Percentiles rank a stretch among this genome's conserved stretches.
Conservation (phyloP, 2,329 filamentous ascomycete species). For the Thermothelomyces thermophilus region DNA sequence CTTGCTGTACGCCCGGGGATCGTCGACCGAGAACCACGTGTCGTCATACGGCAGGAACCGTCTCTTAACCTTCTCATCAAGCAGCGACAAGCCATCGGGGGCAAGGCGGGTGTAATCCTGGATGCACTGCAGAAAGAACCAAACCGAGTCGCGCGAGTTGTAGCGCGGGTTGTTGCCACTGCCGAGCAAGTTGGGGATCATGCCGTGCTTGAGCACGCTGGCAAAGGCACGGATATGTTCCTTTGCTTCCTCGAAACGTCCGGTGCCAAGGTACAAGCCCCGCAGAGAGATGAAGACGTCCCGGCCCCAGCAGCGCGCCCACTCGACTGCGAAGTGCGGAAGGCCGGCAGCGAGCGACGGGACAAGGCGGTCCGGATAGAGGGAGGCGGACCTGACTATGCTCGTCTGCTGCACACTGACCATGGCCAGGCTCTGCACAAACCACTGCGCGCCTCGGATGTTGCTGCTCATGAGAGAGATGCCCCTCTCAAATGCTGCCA, state of each 20-base stretch:
- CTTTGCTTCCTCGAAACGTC: constrained; percentile 78
- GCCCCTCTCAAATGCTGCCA: constrained; percentile 70
- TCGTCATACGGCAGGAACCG: constrained; percentile 94
- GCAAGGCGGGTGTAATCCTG: constrained; percentile 85
- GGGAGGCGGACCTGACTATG: constrained; percentile 78
- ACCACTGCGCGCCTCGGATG: constrained; percentile 75
- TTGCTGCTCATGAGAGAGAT: constrained; percentile 74
- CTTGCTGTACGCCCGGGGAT: constrained; percentile 76
- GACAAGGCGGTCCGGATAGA: constrained; percentile 79
- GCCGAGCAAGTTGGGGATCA: constrained; percentile 91
- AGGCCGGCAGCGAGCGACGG: constrained; percentile 86
- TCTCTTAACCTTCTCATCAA: constrained; percentile 71
- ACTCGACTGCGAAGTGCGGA: constrained; percentile 88
- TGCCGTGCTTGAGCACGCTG: constrained; percentile 93
- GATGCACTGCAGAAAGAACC: constrained; percentile 95
- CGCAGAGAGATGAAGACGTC: constrained; percentile 95
- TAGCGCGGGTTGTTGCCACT: constrained; percentile 83
- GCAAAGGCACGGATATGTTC: constrained; percentile 94
- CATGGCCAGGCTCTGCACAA: constrained; percentile 81
- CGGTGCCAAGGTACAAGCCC: constrained; percentile 85
- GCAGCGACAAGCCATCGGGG: constrained; percentile 65
- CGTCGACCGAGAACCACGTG: constrained; percentile 80
- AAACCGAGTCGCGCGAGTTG: constrained; percentile 92
- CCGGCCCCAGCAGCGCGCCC: constrained; percentile 95
- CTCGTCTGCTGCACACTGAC: constrained; percentile 90